Evolutionary conservation across 805 yeast genomes (phyloP).

Genomic region (Saturnispora mendoncae): DNA sequence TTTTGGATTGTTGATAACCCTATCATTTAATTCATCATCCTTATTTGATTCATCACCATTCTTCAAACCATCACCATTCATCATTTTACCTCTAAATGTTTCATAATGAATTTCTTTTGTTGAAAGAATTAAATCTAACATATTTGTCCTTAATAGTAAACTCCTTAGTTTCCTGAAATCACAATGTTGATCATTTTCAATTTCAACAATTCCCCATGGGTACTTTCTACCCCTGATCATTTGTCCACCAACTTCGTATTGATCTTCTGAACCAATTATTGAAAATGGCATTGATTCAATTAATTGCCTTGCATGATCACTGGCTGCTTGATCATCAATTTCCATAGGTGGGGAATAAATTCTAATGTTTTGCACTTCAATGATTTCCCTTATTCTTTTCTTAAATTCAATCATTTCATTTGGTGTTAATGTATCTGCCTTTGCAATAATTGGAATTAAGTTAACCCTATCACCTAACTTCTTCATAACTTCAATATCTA

Average conservation of each 20-base stretch:
- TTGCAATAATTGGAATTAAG: constrained; percentile 82
- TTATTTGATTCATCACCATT: constrained; percentile 14
- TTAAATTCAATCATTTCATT: constrained; percentile 62
- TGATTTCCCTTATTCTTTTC: constrained; percentile 68
- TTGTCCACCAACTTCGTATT: constrained; percentile 56
- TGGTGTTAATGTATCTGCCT: constrained; percentile 76
- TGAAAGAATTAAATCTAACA: constrained; percentile 71
- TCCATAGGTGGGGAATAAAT: constrained; percentile 82
- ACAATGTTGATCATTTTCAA: constrained; percentile 77
- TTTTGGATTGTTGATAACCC: constrained; percentile 65
- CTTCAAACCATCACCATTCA: constrained; percentile 39
- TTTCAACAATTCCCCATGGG: constrained; percentile 88
- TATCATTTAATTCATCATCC: constrained; percentile 29
- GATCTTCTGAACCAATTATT: constrained; percentile 67
- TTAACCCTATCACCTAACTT: constrained; percentile 72
- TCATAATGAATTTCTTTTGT: constrained; percentile 80
- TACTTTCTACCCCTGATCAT: constrained; percentile 72
- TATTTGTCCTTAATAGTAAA: constrained; percentile 68
- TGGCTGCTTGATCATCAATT: constrained; percentile 60
- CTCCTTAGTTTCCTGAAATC: constrained; percentile 78
- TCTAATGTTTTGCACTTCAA: constrained; percentile 75
- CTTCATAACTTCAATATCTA: constrained; percentile 86
- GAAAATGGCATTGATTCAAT: constrained; percentile 86
- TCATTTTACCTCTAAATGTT: constrained; percentile 62
- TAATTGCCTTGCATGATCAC: constrained; percentile 72